Conservation (phyloP, 306 rosid genomes). For the Ochetophila trinervis region DNA sequence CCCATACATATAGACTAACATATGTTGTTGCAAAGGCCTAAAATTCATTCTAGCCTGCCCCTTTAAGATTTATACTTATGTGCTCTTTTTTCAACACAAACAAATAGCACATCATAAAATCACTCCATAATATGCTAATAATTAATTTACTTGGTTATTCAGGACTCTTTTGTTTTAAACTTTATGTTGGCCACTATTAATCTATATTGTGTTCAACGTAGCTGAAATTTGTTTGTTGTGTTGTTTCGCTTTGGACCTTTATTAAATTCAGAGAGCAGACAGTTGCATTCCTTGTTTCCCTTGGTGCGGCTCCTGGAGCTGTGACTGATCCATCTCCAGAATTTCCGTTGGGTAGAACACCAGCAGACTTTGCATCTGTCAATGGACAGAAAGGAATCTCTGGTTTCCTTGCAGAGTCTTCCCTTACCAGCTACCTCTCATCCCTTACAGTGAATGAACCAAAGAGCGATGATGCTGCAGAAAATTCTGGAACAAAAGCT, state of each 20-base stretch:
- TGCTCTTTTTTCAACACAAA: slow-evolving; percentile 1
- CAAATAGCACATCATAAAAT: slow-evolving; percentile 4
- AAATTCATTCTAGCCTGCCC: not conserved
- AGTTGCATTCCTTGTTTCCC: slow-evolving; percentile 59
- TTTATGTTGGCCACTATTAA: not conserved
- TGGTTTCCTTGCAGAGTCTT: slow-evolving; percentile 76
- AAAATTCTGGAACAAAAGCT: slow-evolving; percentile 37
- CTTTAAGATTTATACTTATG: slow-evolving; percentile 1
- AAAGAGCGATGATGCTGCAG: slow-evolving; percentile 40
- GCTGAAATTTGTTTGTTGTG: slow-evolving; percentile 12
- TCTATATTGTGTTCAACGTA: slow-evolving; percentile 20
- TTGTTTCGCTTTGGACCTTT: slow-evolving; percentile 23
- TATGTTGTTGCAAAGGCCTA: not conserved
- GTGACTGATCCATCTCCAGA: slow-evolving; percentile 75
- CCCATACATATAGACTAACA: not conserved
- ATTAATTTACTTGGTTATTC: slow-evolving; percentile 11
- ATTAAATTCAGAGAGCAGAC: slow-evolving; percentile 61
- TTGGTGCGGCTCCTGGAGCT: slow-evolving; percentile 64
- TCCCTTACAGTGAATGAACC: slow-evolving; percentile 54
- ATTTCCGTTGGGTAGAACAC: slow-evolving; percentile 50
- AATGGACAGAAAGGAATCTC: slow-evolving; percentile 81
- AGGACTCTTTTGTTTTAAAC: slow-evolving; percentile 4
- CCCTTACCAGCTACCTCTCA: slow-evolving; percentile 49
- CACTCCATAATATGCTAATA: slow-evolving; percentile 9
- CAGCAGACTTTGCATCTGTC: slow-evolving; percentile 79